Percentiles rank a stretch among this genome's conserved stretches.
Evolutionary conservation across 2,329 filamentous ascomycete genomes (phyloP).

Genomic region (Domatiomyces globalis): DNA sequence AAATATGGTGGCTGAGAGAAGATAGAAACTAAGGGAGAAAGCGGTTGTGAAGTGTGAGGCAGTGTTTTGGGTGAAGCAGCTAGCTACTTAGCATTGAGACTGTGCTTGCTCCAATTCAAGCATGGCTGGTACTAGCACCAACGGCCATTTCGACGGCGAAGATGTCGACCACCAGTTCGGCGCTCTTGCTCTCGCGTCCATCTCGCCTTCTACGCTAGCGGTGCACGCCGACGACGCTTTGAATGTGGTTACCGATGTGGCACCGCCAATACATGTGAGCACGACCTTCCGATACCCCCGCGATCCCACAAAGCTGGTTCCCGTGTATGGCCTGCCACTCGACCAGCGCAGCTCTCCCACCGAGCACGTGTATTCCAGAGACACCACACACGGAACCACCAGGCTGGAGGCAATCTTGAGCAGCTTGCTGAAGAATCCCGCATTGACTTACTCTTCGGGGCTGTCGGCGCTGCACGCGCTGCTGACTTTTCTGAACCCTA

Average conservation of each 20-base stretch:
- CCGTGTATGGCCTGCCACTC: slow-evolving; percentile 30
- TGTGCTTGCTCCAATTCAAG: too few relatives aligned
- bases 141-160: background rate
- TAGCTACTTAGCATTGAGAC: too few relatives aligned
- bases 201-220: slow-evolving; percentile 50
- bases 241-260: slow-evolving; percentile 62
- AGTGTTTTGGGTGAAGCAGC: too few relatives aligned
- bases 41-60: too few relatives aligned
- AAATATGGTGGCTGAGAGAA: too few relatives aligned
- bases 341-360: background rate
- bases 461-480: slow-evolving; percentile 79
- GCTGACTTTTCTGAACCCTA: slow-evolving; percentile 70
- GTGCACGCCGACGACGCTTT: slow-evolving; percentile 71
- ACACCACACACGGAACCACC: slow-evolving; percentile 62
- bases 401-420: slow-evolving; percentile 75
- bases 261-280: slow-evolving; percentile 77
- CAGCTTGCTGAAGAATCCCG: slow-evolving; percentile 53
- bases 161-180: background rate
- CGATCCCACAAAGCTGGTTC: slow-evolving; percentile 52
- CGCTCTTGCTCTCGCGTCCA: background rate
- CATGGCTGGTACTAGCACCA: background rate
- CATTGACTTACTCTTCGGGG: slow-evolving; percentile 69
- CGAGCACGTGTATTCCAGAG: slow-evolving; percentile 66
- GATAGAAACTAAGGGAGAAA: too few relatives aligned
- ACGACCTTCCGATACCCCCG: slow-evolving; percentile 75